phyloP scores from a whole-genome alignment of 2,329 filamentous ascomycete species.

The Fusarium sp. region DNA sequence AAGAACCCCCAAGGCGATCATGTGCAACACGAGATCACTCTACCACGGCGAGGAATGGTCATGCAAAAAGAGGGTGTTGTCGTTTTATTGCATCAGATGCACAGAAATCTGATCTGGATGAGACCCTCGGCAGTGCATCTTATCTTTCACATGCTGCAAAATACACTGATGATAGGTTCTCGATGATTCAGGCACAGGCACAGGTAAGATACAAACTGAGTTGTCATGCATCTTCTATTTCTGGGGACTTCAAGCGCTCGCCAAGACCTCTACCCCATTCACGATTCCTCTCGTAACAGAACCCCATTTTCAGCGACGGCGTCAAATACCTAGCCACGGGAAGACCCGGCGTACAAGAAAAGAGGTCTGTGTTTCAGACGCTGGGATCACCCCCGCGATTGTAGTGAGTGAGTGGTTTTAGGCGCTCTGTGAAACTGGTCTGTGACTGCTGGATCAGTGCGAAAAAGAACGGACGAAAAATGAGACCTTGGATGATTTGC shows the following conservation, averaged over 20 bases:
- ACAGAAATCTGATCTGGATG: constrained; percentile 3
- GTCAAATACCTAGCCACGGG: constrained; percentile 4
- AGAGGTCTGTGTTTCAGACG: constrained; percentile 18
- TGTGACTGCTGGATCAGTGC: constrained; percentile 18
- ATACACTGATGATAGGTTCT: neutral
- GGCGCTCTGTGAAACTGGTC: constrained; percentile 25
- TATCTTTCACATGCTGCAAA: constrained; percentile 26
- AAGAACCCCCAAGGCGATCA: constrained; percentile 1
- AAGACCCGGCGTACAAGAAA: constrained; percentile 16
- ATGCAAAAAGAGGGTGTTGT: constrained; percentile 7
- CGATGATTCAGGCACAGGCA: constrained; percentile 4
- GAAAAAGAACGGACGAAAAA: constrained; percentile 6
- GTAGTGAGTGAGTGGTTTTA: neutral
- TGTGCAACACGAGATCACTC: constrained; percentile 23
- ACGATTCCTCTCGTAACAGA: neutral
- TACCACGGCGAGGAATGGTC: constrained; percentile 17
- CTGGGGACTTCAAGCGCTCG: constrained; percentile 7
- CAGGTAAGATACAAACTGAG: neutral
- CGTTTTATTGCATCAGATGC: constrained; percentile 1
- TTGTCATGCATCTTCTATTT: neutral
- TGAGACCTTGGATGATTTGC: constrained; percentile 24
- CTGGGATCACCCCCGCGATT: constrained; percentile 28
- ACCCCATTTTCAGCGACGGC: neutral
- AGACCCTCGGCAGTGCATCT: constrained; percentile 10
- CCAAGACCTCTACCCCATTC: constrained; percentile 10